Evolutionary conservation across 305 asterid genomes (phyloP), one percentile per base, ranked within the genome.

Genomic region (Fraxinus floribunda): DNA sequence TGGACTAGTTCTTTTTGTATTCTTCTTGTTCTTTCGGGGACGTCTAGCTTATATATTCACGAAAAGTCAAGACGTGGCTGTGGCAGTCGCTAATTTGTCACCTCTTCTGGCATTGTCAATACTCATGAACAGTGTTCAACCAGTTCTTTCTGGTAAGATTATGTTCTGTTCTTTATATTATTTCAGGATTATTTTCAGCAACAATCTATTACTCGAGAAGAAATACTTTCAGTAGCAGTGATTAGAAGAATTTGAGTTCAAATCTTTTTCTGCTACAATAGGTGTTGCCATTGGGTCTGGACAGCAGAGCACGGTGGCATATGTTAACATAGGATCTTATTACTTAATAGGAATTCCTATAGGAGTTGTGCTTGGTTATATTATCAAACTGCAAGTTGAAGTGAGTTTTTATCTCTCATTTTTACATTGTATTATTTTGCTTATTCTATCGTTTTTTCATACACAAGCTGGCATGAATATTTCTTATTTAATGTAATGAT

Each of bases 261-360:
- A 39, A 36, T 16, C 8, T 29, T 39, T 71, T 39, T 13, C 66
- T 20, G 6, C 77, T 32, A 13, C 77, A 60, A 7, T 82, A 55
- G 94, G 97, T 18, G 93, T 92, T 75, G 97, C 94, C 0, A 78
- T 91, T 57, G 97, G 97, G 7, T 90, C 92, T 6, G 97, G 97
- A 70, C 87, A 92, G 93, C 98, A 93, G 78, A 88, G 94, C 85
- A 86, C 76, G 1, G 94, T 91, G 4, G 98, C 93, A 4, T 92
- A 87, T 2, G 34, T 30, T 30, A 30, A 30, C 39, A 35, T 36
- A 7, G 41, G 41, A 36, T 36, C 41, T 6, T 36, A 36, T 36
- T 36, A 94, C 80, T 41, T 91, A 75, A 49, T 94, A 5, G 98
- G 98, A 46, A 90, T 94, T 6, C 98, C 97, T 10, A 46, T 87